Base-by-base conservation (phyloP, 1,139 yeast species). In the Pneumocystis murina region DNA sequence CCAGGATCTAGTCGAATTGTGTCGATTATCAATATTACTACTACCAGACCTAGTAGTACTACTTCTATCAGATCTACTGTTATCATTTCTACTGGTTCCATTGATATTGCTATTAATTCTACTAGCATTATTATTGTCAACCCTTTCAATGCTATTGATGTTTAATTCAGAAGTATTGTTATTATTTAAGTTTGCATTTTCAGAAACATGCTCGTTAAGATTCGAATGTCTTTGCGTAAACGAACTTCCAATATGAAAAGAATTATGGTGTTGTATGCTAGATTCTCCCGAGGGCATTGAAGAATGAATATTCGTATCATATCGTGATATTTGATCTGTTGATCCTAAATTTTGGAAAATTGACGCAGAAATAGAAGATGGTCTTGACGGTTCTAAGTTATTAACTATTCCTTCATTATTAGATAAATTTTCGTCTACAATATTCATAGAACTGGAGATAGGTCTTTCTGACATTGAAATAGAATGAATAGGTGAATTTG, bases 1-100 rank as follows among this genome's bases (percentile, higher is more conserved):
- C 83, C 82, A 80, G 2, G 82, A 77, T 14, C 76, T 68, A 8
- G 70, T 63, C 10, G 61, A 65, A 33, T 61, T 59, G 28, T 24
- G 55, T 24, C 55, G 55, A 48, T 14, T 14, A 30, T 64, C 66
- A 60, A 63, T 59, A 17, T 62, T 62, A 20, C 60, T 20, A 39
- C 63, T 62, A 17, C 16, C 54, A 6, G 62, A 14, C 7, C 24
- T 40, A 38, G 41, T 64, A 16, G 58, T 20, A 30, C 59, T 20
- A 24, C 38, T 35, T n/a, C 33, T 61, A 39, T 14, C 36, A 20
- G 60, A 17, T 38, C 60, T 38, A 58, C 17, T 14, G 14, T 41
- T 20, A 41, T 36, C 35, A 58, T 30, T 64, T 28, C 61, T 38
- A 39, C 39, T 59, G 2, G 68, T 40, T 6, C 33, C 8, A 36